Percentiles rank a stretch among this genome's conserved stretches.
These are phyloP conservation scores for Anisodus acutangulus DNA, from an alignment of 257 asterid species.

Conservation along the genomic window DNA sequence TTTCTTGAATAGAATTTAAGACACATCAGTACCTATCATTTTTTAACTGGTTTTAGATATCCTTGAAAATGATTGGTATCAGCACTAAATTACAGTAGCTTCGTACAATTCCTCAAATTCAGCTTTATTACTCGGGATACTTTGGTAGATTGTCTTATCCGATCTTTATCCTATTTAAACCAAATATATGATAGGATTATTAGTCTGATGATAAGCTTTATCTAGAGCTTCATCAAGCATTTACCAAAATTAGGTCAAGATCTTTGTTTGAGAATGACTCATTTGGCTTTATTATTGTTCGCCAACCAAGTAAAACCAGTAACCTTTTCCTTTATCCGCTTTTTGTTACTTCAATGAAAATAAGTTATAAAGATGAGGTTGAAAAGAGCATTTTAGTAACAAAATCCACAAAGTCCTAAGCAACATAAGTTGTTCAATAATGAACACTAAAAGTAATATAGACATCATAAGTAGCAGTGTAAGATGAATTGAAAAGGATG, in stretches of 20 bases:
- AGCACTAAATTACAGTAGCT: constrained; percentile 7
- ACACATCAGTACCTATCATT: background rate
- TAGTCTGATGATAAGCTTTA: background rate
- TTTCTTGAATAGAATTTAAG: background rate
- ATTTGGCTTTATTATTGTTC: background rate
- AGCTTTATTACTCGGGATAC: background rate
- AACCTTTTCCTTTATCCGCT: background rate
- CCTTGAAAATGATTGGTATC: background rate
- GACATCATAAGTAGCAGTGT: background rate
- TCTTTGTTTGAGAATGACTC: background rate
- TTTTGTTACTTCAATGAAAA: background rate
- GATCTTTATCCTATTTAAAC: background rate
- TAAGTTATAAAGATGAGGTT: background rate
- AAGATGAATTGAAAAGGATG: background rate
- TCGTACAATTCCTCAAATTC: background rate
- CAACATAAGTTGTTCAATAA: background rate
- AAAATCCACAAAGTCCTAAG: background rate
- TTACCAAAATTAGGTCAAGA: background rate
- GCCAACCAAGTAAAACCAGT: background rate
- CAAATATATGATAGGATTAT: background rate
- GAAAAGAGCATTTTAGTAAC: background rate
- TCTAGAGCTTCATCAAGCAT: background rate
- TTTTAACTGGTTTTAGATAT: background rate
- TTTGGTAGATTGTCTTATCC: background rate
- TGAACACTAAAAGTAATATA: background rate